phyloP scores from a whole-genome alignment of 495 filamentous ascomycete genomes.

The Penicillium canariense region DNA sequence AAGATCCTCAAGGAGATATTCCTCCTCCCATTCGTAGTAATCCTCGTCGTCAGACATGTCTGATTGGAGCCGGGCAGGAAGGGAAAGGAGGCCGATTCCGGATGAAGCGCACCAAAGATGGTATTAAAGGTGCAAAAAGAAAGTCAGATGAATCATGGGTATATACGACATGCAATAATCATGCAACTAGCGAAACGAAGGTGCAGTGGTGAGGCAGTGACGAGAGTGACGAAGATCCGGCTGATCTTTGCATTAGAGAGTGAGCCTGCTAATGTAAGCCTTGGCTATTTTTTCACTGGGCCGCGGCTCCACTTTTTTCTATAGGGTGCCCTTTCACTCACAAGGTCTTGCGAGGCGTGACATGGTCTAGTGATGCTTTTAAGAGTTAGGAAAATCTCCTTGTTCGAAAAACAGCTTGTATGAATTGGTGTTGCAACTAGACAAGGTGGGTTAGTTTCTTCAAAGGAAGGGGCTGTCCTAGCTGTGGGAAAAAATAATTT shows the following conservation, averaged over 20 bases:
- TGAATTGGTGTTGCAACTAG: no score
- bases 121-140: not conserved
- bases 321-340: not conserved
- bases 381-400: no score
- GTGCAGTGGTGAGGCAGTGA: constrained; percentile 9
- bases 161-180: not conserved
- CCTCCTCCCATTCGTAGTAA: constrained; percentile 46
- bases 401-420: no score
- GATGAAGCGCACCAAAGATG: not conserved
- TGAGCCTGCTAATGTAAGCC: constrained; percentile 28
- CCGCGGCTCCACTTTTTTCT: constrained; percentile 16
- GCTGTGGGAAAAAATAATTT: no score
- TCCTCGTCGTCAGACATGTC: constrained; percentile 54
- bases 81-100: not conserved
- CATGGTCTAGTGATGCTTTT: no score
- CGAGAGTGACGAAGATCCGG: constrained; percentile 18
- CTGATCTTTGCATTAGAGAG: constrained; percentile 21
- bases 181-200: constrained; percentile 1
- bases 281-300: constrained; percentile 21
- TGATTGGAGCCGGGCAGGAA: not conserved
- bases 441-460: no score
- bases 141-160: not conserved
- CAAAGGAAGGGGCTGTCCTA: no score
- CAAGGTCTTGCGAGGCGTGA: not conserved
- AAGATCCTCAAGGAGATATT: constrained; percentile 43